Conservation (phyloP, 2,329 filamentous ascomycete species). For the Pseudogymnoascus sp. region DNA sequence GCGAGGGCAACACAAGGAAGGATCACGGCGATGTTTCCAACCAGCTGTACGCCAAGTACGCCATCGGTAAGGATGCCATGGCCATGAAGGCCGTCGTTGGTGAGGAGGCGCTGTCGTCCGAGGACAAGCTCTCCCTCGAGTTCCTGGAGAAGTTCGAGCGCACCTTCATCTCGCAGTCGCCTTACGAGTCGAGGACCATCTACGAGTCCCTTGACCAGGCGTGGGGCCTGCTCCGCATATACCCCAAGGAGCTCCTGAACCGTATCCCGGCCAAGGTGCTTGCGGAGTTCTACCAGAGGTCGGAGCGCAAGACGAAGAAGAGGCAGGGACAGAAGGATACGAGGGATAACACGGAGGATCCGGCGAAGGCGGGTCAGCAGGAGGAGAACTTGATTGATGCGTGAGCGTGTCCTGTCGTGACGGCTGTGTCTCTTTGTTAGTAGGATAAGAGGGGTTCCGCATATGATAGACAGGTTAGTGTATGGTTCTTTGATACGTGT, state of each 20-base stretch:
- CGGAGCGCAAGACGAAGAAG: slow-evolving; percentile 54
- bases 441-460: slow-evolving; percentile 2
- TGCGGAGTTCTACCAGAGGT: slow-evolving; percentile 73
- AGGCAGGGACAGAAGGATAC: slow-evolving; percentile 41
- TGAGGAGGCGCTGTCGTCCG: slow-evolving; percentile 88
- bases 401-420: slow-evolving; percentile 26
- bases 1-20: slow-evolving; percentile 90
- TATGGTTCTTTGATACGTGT: not conserved
- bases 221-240: slow-evolving; percentile 93
- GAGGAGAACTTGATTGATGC: slow-evolving; percentile 56
- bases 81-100: slow-evolving; percentile 99
- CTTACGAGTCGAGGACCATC: slow-evolving; percentile 87
- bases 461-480: slow-evolving; percentile 6
- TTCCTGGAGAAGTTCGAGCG: slow-evolving; percentile 98
- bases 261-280: slow-evolving; percentile 79
- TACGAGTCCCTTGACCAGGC: slow-evolving; percentile 92
- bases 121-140: slow-evolving; percentile 96
- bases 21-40: slow-evolving; percentile 98
- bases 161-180: slow-evolving; percentile 83
- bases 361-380: slow-evolving; percentile 32
- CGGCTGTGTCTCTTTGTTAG: slow-evolving; percentile 1
- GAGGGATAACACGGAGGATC: slow-evolving; percentile 29
- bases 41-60: slow-evolving; percentile 99
- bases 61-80: slow-evolving; percentile 94
- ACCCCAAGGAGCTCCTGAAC: slow-evolving; percentile 96